Evolutionary conservation across 2,329 filamentous ascomycete genomes (phyloP), one percentile per base, ranked within the genome.

Genomic region (Aspergillus oerlinghausenensis): DNA sequence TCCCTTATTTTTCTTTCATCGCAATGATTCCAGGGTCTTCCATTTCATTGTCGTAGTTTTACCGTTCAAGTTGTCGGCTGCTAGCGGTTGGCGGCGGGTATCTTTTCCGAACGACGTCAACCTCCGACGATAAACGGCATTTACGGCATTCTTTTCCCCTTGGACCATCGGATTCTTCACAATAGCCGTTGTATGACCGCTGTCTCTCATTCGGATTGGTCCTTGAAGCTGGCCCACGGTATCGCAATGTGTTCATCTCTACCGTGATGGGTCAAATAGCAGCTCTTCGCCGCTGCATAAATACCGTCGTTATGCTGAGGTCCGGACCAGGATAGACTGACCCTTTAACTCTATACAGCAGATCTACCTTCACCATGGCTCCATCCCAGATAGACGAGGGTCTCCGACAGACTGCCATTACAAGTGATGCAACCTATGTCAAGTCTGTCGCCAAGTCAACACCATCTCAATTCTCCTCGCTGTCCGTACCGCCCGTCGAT

Each of bases 401-500:
- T 25, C 19, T 35, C 29, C 29, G n/a, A 21, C 14, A 40, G 23
- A 55, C 59, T 52, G n/a, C 25, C 43, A 10, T 60, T 55, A 49
- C 47, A 51, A 3, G 43, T 23, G 43, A 47, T 9, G 21, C 11
- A 5, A 7, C n/a, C n/a, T 23, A 7, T 23, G 21, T 47, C 43
- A 47, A 47, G 43, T 47, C 43, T 23, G 21, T 47, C 43, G 21
- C 43, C 43, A 47, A 14, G 23, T 21, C 19, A 17, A 2, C n/a
- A 23, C 28, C 19, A 21, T 65, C 64, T 9, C 42, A 57, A 25
- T 68, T 67, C 58, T 38, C 54, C 1, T 49, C 55, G 1, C 63
- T 67, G 4, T 56, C 63, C 2, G 49, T 55, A 25, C 60, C 58
- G 17, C 60, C 66, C 8, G 47, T 56, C 0, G 67, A 68, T 38